A percentile compares a stretch with the other conserved stretches of the same genome.
Conservation (phyloP, 2,329 filamentous ascomycete species). For the Ophiostoma himal-ulmi region DNA sequence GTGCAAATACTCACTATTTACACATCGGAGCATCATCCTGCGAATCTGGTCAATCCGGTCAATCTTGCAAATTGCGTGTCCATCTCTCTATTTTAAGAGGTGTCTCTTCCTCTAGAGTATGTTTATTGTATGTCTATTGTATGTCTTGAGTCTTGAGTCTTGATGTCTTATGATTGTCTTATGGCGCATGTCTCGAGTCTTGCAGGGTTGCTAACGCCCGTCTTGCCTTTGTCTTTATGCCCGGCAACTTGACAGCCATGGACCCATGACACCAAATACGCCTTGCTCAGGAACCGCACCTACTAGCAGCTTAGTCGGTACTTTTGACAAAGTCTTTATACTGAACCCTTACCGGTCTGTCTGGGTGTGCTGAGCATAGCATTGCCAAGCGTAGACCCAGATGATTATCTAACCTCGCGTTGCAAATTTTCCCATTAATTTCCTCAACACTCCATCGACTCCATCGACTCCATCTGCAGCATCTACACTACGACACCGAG, state of each 20-base stretch:
- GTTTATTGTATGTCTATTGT: neutral
- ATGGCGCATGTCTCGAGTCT: neutral
- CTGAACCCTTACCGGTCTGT: neutral
- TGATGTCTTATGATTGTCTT: neutral
- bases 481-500: neutral
- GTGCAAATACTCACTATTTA: neutral
- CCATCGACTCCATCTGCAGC: no score
- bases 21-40: conserved; percentile 1
- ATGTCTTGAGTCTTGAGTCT: neutral
- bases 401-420: no score
- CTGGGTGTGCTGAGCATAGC: neutral
- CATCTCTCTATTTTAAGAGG: neutral
- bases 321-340: neutral
- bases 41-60: neutral
- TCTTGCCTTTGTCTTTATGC: neutral
- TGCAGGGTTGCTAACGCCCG: neutral
- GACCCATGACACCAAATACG: neutral
- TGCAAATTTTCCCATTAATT: no score
- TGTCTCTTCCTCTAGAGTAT: neutral
- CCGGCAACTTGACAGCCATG: neutral
- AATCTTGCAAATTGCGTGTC: neutral
- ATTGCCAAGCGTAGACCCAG: neutral
- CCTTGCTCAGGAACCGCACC: neutral
- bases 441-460: no score
- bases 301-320: neutral